Evolutionary conservation across 306 rosid species (phyloP).

Genomic region (Cucurbita moschata): DNA sequence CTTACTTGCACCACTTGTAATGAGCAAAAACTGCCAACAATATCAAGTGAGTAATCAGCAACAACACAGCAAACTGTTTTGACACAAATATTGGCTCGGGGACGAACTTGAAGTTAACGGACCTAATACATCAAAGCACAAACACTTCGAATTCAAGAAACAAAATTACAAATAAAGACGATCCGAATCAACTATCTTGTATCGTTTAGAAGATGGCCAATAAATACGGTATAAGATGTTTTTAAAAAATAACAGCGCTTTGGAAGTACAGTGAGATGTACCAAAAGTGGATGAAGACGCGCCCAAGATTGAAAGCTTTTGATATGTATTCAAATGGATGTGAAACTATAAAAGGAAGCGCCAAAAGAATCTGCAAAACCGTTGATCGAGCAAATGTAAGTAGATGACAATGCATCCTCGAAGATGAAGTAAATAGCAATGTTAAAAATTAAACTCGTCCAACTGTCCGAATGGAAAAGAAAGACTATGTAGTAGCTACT

Average conservation of each 20-base stretch:
- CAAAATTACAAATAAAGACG: background rate
- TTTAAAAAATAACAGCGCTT: constrained; percentile 10
- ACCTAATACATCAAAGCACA: constrained; percentile 45
- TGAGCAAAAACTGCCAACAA: constrained; percentile 52
- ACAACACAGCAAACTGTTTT: constrained; percentile 55
- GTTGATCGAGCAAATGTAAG: constrained; percentile 26
- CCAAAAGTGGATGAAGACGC: constrained; percentile 94
- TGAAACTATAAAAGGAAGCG: constrained; percentile 70
- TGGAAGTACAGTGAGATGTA: constrained; percentile 18
- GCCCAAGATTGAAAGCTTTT: constrained; percentile 86
- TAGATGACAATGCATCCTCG: constrained; percentile 4
- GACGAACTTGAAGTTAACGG: constrained; percentile 84
- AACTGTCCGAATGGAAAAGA: constrained; percentile 11
- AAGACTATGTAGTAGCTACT: constrained; percentile 5
- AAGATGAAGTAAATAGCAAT: background rate
- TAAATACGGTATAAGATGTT: constrained; percentile 1
- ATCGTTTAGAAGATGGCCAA: constrained; percentile 4
- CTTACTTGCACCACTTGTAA: constrained; percentile 97
- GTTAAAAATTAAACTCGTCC: constrained; percentile 49
- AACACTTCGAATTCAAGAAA: constrained; percentile 9
- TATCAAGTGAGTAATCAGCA: constrained; percentile 62
- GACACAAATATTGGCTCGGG: constrained; percentile 77
- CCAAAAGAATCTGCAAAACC: constrained; percentile 67
- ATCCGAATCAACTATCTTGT: background rate
- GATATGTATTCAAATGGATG: constrained; percentile 72